Percentiles rank a stretch among this genome's conserved stretches.
These are phyloP conservation scores for Myochromella boudieri DNA, from an alignment of 768 basidiomycete genomes.

Conservation along the genomic window DNA sequence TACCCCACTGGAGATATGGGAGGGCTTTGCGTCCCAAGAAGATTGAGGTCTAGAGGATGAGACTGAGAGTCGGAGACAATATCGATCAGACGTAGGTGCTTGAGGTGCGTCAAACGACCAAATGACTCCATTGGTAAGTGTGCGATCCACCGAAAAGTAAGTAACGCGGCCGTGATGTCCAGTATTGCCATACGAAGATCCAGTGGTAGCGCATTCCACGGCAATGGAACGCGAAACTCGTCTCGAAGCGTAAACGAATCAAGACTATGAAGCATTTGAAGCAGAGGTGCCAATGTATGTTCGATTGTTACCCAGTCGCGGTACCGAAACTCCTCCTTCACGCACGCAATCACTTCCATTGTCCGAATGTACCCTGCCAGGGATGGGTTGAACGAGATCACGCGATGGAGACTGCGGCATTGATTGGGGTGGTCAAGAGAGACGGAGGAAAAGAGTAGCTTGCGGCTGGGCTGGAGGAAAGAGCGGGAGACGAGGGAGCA, in stretches of 20 bases:
- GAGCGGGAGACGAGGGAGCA: slow-evolving; percentile 7
- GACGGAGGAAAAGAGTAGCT: slow-evolving; percentile 4
- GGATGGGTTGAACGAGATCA: neutral
- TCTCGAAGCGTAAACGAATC: slow-evolving; percentile 9
- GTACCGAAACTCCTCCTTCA: slow-evolving; percentile 6
- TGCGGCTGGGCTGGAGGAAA: slow-evolving; percentile 2
- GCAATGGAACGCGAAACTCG: neutral
- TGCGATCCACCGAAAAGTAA: slow-evolving; percentile 5
- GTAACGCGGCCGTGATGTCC: slow-evolving; percentile 1
- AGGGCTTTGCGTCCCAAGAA: neutral
- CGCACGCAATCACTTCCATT: neutral
- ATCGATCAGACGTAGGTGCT: neutral
- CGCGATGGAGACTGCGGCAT: slow-evolving; percentile 3
- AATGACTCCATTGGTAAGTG: slow-evolving; percentile 7
- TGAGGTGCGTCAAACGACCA: slow-evolving; percentile 3
- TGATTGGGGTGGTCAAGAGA: slow-evolving; percentile 1
- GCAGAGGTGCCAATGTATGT: slow-evolving; percentile 13
- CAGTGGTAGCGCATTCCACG: slow-evolving; percentile 1
- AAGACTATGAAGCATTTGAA: slow-evolving; percentile 12
- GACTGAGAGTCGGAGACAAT: neutral
- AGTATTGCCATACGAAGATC: slow-evolving; percentile 2
- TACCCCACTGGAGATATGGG: neutral
- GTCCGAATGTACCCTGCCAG: slow-evolving; percentile 7
- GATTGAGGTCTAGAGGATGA: neutral
- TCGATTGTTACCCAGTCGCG: slow-evolving; percentile 17